Evolutionary conservation across 148 eudicot species (phyloP), one percentile per base, ranked within the genome.

Genomic region (Limonium bicolor): DNA sequence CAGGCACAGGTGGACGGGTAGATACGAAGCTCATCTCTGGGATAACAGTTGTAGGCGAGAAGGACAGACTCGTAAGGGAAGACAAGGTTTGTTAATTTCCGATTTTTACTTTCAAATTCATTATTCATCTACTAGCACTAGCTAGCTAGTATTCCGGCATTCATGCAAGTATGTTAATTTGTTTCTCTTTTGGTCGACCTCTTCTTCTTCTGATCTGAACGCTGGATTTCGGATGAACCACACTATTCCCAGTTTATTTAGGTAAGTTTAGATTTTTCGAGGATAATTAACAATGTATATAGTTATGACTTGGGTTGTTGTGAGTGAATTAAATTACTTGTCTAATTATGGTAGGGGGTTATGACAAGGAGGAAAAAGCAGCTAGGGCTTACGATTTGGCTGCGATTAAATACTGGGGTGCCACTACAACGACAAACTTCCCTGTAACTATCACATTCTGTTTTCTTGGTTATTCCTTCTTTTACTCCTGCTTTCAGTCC

Each of bases 301-400:
- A n/a, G n/a, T n/a, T n/a, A n/a, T n/a, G n/a, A n/a, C n/a, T n/a
- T n/a, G n/a, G n/a, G n/a, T n/a, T n/a, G n/a, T n/a, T n/a, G n/a
- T n/a, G n/a, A n/a, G n/a, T n/a, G n/a, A n/a, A n/a, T n/a, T n/a
- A n/a, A n/a, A n/a, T n/a, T n/a, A n/a, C n/a, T 60, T 9, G 28
- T 39, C 2, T 39, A 54, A n/a, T 36, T 17, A 39, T 17, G 57
- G 31, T 52, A 84, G 95, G 97, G 48, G 97, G 97, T 27, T 90
- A 84, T 70, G 97, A 90, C 58, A 90, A 77, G 64, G 97, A 90
- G 75, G 97, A 90, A n/a, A 88, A 90, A 50, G 97, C 97, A 28
- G 97, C 95, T 21, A 61, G 95, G 58, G 66, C 97, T 35, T 90
- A 90, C 69, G 97, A 90, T 77, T 77, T 84, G 63, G 97, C 97